Evolutionary conservation across 2,329 filamentous ascomycete genomes (phyloP).

Genomic region (Coleophoma eucalyptorum): DNA sequence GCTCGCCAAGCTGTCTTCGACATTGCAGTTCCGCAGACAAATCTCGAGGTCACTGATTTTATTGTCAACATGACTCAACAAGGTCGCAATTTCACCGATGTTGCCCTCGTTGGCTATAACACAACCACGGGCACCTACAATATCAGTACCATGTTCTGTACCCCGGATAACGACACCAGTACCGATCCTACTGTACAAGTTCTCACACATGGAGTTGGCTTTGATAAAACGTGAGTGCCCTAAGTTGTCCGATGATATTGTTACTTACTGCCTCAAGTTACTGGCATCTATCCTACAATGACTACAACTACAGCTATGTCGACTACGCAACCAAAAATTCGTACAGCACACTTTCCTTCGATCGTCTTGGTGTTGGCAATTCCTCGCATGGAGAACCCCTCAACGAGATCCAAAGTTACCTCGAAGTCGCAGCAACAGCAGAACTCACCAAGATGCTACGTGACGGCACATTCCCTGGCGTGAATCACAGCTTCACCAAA

Average conservation of each 20-base stretch:
- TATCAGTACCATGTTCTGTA: conserved; percentile 59
- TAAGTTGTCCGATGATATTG: conserved; percentile 30
- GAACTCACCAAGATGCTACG: conserved; percentile 48
- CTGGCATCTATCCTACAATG: conserved; percentile 56
- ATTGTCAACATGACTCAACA: conserved; percentile 44
- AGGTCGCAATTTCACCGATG: conserved; percentile 44
- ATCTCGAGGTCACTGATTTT: conserved; percentile 56
- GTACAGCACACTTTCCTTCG: conserved; percentile 57
- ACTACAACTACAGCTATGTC: conserved; percentile 61
- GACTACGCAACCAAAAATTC: conserved; percentile 47
- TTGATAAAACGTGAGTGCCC: conserved; percentile 39
- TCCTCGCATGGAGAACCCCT: conserved; percentile 56
- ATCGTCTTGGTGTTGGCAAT: conserved; percentile 57
- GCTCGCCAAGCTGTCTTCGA: conserved; percentile 51
- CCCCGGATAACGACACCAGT: conserved; percentile 41
- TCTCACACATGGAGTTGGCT: conserved; percentile 50
- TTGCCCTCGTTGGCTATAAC: conserved; percentile 41
- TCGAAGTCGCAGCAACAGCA: conserved; percentile 55
- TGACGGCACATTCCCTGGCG: conserved; percentile 36
- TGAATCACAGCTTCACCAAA: conserved; percentile 33
- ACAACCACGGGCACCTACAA: conserved; percentile 50
- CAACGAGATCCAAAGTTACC: conserved; percentile 52
- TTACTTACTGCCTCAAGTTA: conserved; percentile 35
- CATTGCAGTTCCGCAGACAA: conserved; percentile 40
- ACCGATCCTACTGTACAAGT: conserved; percentile 35